Percentiles rank a stretch among this genome's conserved stretches.
Conservation (phyloP, 2,329 filamentous ascomycete genomes). For the Paracamarosporium sp. region DNA sequence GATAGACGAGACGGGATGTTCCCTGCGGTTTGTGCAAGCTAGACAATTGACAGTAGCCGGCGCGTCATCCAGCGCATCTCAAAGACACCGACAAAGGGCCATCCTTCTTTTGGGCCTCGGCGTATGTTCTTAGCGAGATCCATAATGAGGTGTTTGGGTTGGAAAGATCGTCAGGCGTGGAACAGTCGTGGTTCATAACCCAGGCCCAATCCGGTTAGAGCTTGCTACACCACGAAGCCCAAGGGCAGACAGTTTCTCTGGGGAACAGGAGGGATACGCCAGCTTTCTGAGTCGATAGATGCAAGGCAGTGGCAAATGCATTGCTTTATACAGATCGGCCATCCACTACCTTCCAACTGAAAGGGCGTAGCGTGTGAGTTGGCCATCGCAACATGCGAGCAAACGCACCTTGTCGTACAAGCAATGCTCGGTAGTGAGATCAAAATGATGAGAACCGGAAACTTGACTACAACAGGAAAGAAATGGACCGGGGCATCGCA, state of each 20-base stretch:
- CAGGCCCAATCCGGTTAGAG: slow-evolving; percentile 10
- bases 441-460: neutral
- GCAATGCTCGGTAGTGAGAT: neutral
- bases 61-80: slow-evolving; percentile 2
- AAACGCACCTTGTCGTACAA: slow-evolving; percentile 1
- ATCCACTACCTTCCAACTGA: neutral
- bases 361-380: slow-evolving; percentile 11
- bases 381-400: slow-evolving; percentile 3
- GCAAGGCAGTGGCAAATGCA: slow-evolving; percentile 12
- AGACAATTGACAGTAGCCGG: neutral
- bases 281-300: neutral
- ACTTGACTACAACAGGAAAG: neutral
- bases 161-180: slow-evolving; percentile 7
- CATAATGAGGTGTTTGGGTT: slow-evolving; percentile 4
- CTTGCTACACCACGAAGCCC: slow-evolving; percentile 9
- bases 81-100: slow-evolving; percentile 1
- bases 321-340: slow-evolving; percentile 1
- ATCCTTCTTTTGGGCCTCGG: slow-evolving; percentile 1
- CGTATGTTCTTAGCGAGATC: slow-evolving; percentile 1
- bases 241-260: neutral
- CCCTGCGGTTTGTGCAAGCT: slow-evolving; percentile 2
- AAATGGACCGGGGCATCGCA: neutral
- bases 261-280: neutral
- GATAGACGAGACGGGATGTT: slow-evolving; percentile 1
- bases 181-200: slow-evolving; percentile 5